phyloP scores from a whole-genome alignment of 345 rosid genomes.

The thale cress (Arabidopsis thaliana) region DNA sequence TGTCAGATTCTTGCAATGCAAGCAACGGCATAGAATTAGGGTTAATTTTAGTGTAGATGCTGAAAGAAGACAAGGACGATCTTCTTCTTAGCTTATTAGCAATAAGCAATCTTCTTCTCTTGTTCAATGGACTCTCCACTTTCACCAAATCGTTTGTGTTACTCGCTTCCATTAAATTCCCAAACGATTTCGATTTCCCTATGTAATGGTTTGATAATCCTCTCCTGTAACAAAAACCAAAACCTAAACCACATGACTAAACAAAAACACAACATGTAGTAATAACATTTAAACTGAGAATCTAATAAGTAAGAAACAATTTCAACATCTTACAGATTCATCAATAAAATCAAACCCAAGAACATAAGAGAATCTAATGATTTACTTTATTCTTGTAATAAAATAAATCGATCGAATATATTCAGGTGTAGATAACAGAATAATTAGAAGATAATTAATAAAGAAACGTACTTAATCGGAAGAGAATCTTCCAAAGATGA shows the following conservation, averaged over 20 bases:
- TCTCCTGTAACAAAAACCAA: slow-evolving; percentile 48
- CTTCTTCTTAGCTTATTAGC: slow-evolving; percentile 58
- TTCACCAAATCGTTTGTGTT: slow-evolving; percentile 62
- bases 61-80: slow-evolving; percentile 39
- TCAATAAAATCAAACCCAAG: too few relatives aligned
- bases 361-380: too few relatives aligned
- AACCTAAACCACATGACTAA: background rate
- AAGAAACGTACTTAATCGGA: slow-evolving; percentile 61
- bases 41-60: slow-evolving; percentile 56
- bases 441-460: background rate
- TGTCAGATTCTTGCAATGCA: slow-evolving; percentile 51
- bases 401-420: background rate
- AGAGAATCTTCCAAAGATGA: slow-evolving; percentile 67
- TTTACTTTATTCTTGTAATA: too few relatives aligned
- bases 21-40: slow-evolving; percentile 87
- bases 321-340: too few relatives aligned
- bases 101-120: slow-evolving; percentile 65
- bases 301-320: too few relatives aligned
- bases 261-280: background rate
- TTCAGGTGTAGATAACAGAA: slow-evolving; percentile 7
- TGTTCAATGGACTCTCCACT: slow-evolving; percentile 78
- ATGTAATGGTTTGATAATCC: slow-evolving; percentile 78
- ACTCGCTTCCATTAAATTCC: slow-evolving; percentile 59
- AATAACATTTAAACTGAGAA: background rate
- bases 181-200: slow-evolving; percentile 88